A percentile compares a stretch with the other conserved stretches of the same genome.
These are phyloP conservation scores for Russula emetica DNA, from an alignment of 768 basidiomycete species.

Conservation along the genomic window DNA sequence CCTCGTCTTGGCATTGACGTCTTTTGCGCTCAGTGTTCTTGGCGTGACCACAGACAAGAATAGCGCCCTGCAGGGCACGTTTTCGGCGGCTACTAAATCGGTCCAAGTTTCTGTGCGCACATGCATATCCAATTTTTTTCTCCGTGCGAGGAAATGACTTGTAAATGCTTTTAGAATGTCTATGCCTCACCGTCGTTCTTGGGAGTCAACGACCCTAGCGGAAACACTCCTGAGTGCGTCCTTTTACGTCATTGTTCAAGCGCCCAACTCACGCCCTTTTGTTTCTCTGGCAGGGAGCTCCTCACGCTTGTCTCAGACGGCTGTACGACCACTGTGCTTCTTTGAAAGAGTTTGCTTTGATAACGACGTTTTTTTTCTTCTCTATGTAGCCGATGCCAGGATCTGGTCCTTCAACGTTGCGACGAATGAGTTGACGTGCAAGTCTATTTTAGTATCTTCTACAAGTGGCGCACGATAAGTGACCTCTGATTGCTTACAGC, in stretches of 20 bases:
- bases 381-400: slow-evolving; percentile 4
- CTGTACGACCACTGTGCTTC: background rate
- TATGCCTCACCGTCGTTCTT: background rate
- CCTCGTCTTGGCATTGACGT: background rate
- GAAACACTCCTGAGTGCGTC: background rate
- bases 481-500: background rate
- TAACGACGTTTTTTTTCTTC: background rate
- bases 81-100: background rate
- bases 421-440: slow-evolving; percentile 7
- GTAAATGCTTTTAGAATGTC: background rate
- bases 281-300: background rate
- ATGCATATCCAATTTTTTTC: too few relatives aligned
- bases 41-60: background rate
- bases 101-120: slow-evolving; percentile 2
- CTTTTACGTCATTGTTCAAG: background rate
- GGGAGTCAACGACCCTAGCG: background rate
- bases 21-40: background rate
- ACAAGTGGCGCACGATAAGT: background rate
- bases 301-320: background rate
- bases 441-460: background rate
- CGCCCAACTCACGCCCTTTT: background rate
- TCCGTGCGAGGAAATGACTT: too few relatives aligned
- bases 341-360: background rate
- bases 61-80: background rate
- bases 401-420: background rate